phyloP scores from a whole-genome alignment of 2,329 filamentous ascomycete genomes.

The Hysterium pulicare region DNA sequence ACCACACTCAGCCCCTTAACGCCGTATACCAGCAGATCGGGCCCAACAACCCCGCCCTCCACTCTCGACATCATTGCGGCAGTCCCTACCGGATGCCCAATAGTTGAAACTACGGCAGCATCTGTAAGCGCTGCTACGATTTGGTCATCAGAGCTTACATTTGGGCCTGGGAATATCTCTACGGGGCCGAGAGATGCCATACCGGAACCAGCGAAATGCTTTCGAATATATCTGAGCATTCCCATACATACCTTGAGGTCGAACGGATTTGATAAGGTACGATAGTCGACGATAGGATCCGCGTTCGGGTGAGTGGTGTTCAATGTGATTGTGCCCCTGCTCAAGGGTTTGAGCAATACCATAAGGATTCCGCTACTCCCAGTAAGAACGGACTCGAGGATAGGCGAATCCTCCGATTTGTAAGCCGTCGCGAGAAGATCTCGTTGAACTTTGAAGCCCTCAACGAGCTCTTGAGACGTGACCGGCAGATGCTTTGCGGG shows the following conservation, averaged over 20 bases:
- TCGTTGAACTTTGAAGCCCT: slow-evolving; percentile 6
- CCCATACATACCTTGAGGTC: slow-evolving; percentile 14
- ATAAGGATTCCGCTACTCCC: background rate
- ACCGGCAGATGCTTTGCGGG: background rate
- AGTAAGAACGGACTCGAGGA: slow-evolving; percentile 4
- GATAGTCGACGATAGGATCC: background rate
- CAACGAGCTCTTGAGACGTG: slow-evolving; percentile 1
- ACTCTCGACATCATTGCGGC: slow-evolving; percentile 32
- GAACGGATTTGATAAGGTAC: background rate
- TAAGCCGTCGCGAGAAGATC: slow-evolving; percentile 1
- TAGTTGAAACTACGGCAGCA: slow-evolving; percentile 19
- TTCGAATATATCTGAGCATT: slow-evolving; percentile 21
- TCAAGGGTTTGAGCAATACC: slow-evolving; percentile 8
- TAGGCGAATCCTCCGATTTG: background rate
- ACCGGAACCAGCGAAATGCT: background rate
- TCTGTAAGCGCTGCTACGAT: slow-evolving; percentile 19
- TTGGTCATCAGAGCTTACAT: slow-evolving; percentile 24
- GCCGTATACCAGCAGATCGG: slow-evolving; percentile 28
- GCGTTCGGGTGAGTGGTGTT: slow-evolving; percentile 20
- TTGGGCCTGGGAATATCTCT: slow-evolving; percentile 23
- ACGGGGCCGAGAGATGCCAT: slow-evolving; percentile 5
- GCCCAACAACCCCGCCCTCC: slow-evolving; percentile 27
- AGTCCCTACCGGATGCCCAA: slow-evolving; percentile 28
- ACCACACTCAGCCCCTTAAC: slow-evolving; percentile 24
- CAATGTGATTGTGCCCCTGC: slow-evolving; percentile 11